These are phyloP conservation scores for Pleurotus pulmonarius DNA, from an alignment of 768 basidiomycete genomes.

Conservation along the genomic window DNA sequence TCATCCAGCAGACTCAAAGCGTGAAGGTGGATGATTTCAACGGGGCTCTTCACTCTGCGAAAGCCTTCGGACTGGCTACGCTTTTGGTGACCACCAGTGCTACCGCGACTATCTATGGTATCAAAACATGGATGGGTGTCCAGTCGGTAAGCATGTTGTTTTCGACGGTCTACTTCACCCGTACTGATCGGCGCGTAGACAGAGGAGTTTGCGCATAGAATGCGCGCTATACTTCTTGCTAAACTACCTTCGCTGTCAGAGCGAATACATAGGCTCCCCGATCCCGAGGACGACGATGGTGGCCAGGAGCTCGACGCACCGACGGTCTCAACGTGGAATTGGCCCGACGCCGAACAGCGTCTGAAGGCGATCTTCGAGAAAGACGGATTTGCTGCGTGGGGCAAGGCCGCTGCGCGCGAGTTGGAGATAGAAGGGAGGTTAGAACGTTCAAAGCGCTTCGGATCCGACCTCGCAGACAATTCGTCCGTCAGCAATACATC, in stretches of 20 bases:
- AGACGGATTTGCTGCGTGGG: constrained; percentile 57
- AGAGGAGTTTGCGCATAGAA: constrained; percentile 53
- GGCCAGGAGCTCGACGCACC: neutral
- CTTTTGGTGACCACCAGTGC: constrained; percentile 50
- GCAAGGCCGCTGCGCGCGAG: constrained; percentile 48
- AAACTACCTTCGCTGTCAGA: constrained; percentile 47
- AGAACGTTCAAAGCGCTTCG: constrained; percentile 35
- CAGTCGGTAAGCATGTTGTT: constrained; percentile 41
- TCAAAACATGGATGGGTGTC: constrained; percentile 52
- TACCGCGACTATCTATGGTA: constrained; percentile 37
- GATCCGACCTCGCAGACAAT: neutral
- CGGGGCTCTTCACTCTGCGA: constrained; percentile 50
- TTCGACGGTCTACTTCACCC: neutral
- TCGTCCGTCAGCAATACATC: no score
- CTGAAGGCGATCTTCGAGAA: constrained; percentile 53
- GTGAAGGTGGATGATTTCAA: constrained; percentile 33
- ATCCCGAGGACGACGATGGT: constrained; percentile 27
- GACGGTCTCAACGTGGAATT: constrained; percentile 39
- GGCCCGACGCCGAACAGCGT: constrained; percentile 50
- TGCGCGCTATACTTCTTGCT: constrained; percentile 45
- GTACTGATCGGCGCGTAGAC: constrained; percentile 30
- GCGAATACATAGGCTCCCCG: constrained; percentile 44
- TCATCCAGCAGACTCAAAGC: no score
- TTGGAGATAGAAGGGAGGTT: constrained; percentile 52
- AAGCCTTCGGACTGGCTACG: constrained; percentile 68